A percentile compares a stretch with the other conserved stretches of the same genome.
Evolutionary conservation across 345 rosid species (phyloP).

Genomic region (Lumnitzera littorea): DNA sequence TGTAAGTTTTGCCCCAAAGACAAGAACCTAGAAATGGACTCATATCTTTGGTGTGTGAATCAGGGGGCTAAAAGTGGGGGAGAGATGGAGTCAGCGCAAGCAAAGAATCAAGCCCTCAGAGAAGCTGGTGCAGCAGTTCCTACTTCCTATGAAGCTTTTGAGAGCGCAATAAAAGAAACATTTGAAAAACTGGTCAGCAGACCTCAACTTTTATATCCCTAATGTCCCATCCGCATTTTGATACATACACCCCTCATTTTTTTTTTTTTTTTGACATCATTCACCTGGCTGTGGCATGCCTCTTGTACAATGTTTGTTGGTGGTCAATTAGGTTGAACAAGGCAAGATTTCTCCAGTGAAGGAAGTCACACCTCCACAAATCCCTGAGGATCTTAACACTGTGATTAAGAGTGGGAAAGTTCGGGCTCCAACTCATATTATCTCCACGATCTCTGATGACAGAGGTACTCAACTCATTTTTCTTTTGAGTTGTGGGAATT

Average conservation of each 20-base stretch:
- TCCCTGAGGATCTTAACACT: slow-evolving; percentile 88
- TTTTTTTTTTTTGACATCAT: no score
- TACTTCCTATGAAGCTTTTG: slow-evolving; percentile 82
- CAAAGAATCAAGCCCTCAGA: slow-evolving; percentile 84
- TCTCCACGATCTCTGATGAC: slow-evolving; percentile 95
- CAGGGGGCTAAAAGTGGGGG: slow-evolving; percentile 99
- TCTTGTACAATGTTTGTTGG: slow-evolving; percentile 2
- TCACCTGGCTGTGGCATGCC: not conserved
- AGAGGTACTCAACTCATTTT: slow-evolving; percentile 42
- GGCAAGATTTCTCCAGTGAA: slow-evolving; percentile 69
- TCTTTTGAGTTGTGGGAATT: not conserved
- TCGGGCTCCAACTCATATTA: slow-evolving; percentile 93
- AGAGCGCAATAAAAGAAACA: slow-evolving; percentile 70
- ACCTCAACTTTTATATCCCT: not conserved
- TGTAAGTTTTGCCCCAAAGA: not conserved
- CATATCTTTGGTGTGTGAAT: slow-evolving; percentile 8
- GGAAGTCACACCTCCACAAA: slow-evolving; percentile 81
- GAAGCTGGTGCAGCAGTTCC: slow-evolving; percentile 94
- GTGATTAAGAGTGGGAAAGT: slow-evolving; percentile 98
- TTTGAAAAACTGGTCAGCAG: slow-evolving; percentile 66
- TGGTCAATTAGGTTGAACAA: slow-evolving; percentile 49
- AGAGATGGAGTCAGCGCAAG: slow-evolving; percentile 98
- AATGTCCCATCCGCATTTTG: no score
- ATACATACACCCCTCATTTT: no score
- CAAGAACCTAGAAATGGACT: not conserved